Evolutionary conservation across 495 filamentous ascomycete species (phyloP), one percentile per base, ranked within the genome.

Genomic region (Aspergillus campestris): DNA sequence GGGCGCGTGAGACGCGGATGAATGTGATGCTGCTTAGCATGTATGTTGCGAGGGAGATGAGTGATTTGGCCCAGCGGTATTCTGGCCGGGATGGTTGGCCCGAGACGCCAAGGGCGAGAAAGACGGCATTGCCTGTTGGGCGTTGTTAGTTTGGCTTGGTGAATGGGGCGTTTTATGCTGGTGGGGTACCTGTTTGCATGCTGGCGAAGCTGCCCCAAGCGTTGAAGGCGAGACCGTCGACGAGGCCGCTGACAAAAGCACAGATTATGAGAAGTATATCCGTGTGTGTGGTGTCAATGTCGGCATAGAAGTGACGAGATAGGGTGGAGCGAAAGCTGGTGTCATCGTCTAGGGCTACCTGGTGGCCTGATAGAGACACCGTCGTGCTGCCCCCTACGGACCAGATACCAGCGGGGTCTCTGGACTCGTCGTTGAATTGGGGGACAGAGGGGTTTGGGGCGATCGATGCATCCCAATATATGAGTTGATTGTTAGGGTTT

Each of bases 151-250:
- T 29, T 36, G n/a, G 32, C 7, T 2, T n/a, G n/a, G 24, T 10
- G 1, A 13, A 40, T 0, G 6, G 31, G 9, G 18, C 36, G 6
- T 0, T 24, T 3, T 12, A n/a, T 28, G 48, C 24, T 18, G 13
- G 13, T 9, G 28, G 49, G 52, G 51, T 62, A 70, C 73, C 73
- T 41, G 75, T 78, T 55, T 79, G 75, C 75, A 79, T 78, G 44
- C 72, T 74, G 30, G 74, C 65, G 51, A 78, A 79, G 52, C 71
- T 77, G 3, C 75, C 72, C 58, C 74, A 79, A 29, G 75, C 73
- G 53, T 62, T 56, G 47, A 60, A 72, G 38, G 70, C 65, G 3
- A 67, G 31, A 8, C 64, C 65, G 32, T 69, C 66, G 1, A 69
- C 61, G 12, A 69, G 50, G 14, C 66, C 66, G 31, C 62, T 50